phyloP scores from a whole-genome alignment of 257 asterid species.

The Solanum medicagineum region DNA sequence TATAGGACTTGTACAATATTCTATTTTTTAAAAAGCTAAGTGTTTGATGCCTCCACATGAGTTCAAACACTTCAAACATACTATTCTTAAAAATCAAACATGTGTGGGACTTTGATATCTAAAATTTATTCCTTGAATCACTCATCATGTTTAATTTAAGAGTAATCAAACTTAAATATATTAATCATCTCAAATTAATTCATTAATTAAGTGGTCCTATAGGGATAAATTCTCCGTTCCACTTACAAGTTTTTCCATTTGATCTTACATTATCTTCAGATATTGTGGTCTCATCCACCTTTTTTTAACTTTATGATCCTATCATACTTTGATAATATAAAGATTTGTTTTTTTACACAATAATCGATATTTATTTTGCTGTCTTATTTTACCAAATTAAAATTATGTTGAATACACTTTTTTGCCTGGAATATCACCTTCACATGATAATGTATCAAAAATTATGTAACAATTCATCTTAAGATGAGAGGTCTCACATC shows the following conservation, averaged over 20 bases:
- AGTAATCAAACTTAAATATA: background rate
- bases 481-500: too few relatives aligned
- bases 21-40: background rate
- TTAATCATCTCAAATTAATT: background rate
- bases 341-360: background rate
- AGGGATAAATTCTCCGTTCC: background rate
- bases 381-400: background rate
- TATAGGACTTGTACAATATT: background rate
- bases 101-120: background rate
- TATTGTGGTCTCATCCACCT: background rate
- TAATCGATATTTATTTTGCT: background rate
- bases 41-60: background rate
- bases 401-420: background rate
- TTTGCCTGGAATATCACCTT: background rate
- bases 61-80: background rate
- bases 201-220: background rate
- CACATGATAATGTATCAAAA: background rate
- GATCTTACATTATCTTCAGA: background rate
- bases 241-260: background rate
- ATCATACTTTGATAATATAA: background rate
- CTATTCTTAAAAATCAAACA: background rate
- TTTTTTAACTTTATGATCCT: background rate
- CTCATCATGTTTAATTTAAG: background rate
- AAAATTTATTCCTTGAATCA: background rate
- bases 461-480: too few relatives aligned